Evolutionary conservation across 495 filamentous ascomycete species (phyloP), one percentile per base, ranked within the genome.

Genomic region (Geopyxis carbonaria): DNA sequence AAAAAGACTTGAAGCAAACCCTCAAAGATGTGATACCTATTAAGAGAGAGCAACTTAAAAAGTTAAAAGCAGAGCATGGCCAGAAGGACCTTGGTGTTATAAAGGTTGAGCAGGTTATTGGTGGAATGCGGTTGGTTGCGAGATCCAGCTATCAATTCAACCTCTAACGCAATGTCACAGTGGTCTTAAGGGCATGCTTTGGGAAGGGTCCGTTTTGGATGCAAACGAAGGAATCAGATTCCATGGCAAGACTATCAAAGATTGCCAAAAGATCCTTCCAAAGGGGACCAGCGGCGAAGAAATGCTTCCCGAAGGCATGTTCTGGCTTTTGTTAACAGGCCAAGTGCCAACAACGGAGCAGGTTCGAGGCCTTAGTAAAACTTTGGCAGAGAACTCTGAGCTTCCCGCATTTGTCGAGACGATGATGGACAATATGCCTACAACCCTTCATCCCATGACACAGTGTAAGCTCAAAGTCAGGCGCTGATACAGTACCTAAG

Each of bases 221-320:
- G 75, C 89, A 38, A 75, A 95, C 55, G 89, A 97, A 64, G 89
- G 89, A 23, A 97, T 97, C 56, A 81, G 89, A 34, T 97, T 97
- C 70, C 89, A 94, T 58, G 91, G 91, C 52, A 76, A 77, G 50
- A n/a, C n/a, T n/a, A 97, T 97, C 68, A 91, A 89, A 64, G 89
- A 97, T 56, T 97, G 89, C 69, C 86, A 93, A 55, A 70, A 73
- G 42, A 74, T 91, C 56, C 72, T 97, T 5, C 89, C 89, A 51
- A 94, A 93, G 65, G 89, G 86, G 38, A 80, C 72, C 40, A 72
- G 78, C 2, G 89, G 89, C 42, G 89, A 82, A n/a, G 87, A 97
- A 65, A 95, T 95, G 91, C 76, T 97, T 2, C 89, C 89, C 25
- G 89, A 97, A 61, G 76, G 85, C 56, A 95, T 97, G 89, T 97